Base-by-base conservation (phyloP, 2,329 filamentous ascomycete genomes). In the Arthrobotrys musiformis region DNA sequence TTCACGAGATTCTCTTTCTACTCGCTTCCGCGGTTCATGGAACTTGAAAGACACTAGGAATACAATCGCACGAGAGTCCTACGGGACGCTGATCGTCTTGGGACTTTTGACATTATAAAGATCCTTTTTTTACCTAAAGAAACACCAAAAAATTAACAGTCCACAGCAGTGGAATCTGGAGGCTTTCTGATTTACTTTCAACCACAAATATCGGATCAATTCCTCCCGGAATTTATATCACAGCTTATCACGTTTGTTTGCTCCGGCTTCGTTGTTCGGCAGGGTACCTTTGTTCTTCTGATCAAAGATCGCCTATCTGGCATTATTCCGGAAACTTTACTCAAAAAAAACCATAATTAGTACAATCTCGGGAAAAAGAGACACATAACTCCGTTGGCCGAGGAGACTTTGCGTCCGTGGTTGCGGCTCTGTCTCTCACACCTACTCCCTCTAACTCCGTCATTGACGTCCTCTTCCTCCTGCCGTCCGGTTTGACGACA, bases 401-500 rank as follows among this genome's bases (percentile, higher is more conserved):
- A 79, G 67, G 73, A 60, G 42, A 44, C 56, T 68, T 26, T 66
- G 44, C 67, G 54, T 60, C 56, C 42, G 61, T 67, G 48, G 33
- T 69, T 50, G 60, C 61, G 66, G 52, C 13, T 54, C 37, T 35
- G 52, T 68, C 3, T 19, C 33, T 11, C 37, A 1, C n/a, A 8
- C 40, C 19, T 8, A 7, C 56, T 11, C 28, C 28, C 44, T 69
- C 67, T 40, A 68, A 58, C 44, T 62, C 70, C 69, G 54, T 63
- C 69, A 67, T 62, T 66, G 54, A 68, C 63, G 70, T 58, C 72
- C 46, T 58, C 44, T 37, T 42, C 13, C 26, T 37, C 46, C 66
- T 54, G 66, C 67, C 70, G 52, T 69, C 46, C 63, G 62, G 50
- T 70, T 63, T 66, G 60, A 35, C 76, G 76, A 72, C 30, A 30